Conservation (phyloP, 257 asterid genomes). For the Dorcoceras hygrometricum region DNA sequence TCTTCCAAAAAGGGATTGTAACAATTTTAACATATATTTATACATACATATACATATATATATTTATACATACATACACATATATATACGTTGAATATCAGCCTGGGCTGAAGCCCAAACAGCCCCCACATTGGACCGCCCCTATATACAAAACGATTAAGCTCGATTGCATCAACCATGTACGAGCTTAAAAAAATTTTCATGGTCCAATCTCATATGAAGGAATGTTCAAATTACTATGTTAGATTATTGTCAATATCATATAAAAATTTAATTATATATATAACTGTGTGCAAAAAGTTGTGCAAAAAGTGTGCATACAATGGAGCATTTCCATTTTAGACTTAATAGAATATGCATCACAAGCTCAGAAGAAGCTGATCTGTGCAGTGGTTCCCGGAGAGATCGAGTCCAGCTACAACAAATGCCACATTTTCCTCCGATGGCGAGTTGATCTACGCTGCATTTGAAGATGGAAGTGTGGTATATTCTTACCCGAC, state of each 20-base stretch:
- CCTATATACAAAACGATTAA: conserved; percentile 52
- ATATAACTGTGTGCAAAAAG: not conserved
- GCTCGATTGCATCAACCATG: conserved; percentile 60
- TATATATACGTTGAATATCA: no score
- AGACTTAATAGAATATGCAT: not conserved
- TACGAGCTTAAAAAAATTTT: conserved; percentile 12
- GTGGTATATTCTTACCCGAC: conserved; percentile 41
- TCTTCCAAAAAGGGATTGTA: no score
- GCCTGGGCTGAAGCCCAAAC: no score
- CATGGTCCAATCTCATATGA: not conserved
- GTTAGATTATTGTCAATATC: no score
- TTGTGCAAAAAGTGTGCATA: not conserved
- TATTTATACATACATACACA: no score
- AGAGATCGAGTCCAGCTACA: conserved; percentile 37
- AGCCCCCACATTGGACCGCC: no score
- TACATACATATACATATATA: no score
- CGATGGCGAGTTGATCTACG: conserved; percentile 55
- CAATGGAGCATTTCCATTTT: no score
- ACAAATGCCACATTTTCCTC: conserved; percentile 70
- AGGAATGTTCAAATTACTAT: no score
- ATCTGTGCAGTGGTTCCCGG: conserved; percentile 52
- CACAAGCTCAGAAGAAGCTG: conserved; percentile 15
- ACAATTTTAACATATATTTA: no score
- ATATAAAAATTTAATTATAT: no score
- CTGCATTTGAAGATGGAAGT: conserved; percentile 51